Conservation (phyloP, 805 yeast genomes). For the Yarrowia keelungensis region DNA sequence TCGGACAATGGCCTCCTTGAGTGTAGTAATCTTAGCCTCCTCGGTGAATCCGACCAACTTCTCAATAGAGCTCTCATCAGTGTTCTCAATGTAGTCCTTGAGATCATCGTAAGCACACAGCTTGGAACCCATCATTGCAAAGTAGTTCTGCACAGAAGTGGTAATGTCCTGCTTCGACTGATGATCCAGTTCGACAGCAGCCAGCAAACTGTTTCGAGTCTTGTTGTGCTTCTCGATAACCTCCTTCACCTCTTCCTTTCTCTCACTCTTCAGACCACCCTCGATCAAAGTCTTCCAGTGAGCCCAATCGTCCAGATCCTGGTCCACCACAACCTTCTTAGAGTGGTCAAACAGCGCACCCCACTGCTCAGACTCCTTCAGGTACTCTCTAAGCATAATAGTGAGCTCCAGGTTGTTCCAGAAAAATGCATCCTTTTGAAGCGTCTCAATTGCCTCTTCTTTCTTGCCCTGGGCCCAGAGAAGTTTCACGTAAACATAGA, state of each 20-base stretch:
- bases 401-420: slow-evolving; percentile 68
- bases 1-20: slow-evolving; percentile 6
- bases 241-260: slow-evolving; percentile 49
- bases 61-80: not conserved
- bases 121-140: slow-evolving; percentile 59
- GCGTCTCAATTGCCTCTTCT: slow-evolving; percentile 51
- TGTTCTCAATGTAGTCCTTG: slow-evolving; percentile 47
- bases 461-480: slow-evolving; percentile 52
- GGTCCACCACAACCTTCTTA: slow-evolving; percentile 54
- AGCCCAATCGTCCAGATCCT: slow-evolving; percentile 73
- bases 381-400: slow-evolving; percentile 51
- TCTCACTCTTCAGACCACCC: slow-evolving; percentile 53
- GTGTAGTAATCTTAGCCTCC: not conserved
- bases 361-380: slow-evolving; percentile 56
- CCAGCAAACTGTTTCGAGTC: slow-evolving; percentile 65
- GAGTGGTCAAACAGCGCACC: slow-evolving; percentile 54
- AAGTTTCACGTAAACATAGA: slow-evolving; percentile 63
- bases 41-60: not conserved
- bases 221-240: slow-evolving; percentile 49
- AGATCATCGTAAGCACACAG: slow-evolving; percentile 72
- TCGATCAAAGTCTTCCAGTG: slow-evolving; percentile 68
- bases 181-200: slow-evolving; percentile 54
- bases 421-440: slow-evolving; percentile 42
- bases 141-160: slow-evolving; percentile 52
- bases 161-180: slow-evolving; percentile 13